Evolutionary conservation across 805 yeast species (phyloP), one percentile per base, ranked within the genome.

Genomic region (Lipomyces yamanashiensis): DNA sequence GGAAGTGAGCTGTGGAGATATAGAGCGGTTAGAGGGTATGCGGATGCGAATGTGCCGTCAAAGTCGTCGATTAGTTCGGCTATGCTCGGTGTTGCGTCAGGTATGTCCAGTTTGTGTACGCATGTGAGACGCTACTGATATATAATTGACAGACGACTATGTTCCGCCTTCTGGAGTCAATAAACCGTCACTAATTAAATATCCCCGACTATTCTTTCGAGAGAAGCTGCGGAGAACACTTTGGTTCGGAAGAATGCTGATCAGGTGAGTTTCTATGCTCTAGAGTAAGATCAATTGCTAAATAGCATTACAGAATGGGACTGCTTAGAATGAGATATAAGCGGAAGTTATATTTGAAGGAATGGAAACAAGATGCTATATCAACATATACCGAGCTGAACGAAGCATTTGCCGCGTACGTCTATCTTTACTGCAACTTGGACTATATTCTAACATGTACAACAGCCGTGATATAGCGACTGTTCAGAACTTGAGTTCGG

Each of bases 111-210:
- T 15, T 17, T 12, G 33, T 34, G 7, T 17, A 6, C 28, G 44
- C 33, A 7, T 10, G 9, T n/a, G 2, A 52, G 34, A 7, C 3
- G 34, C 21, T 7, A 28, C 34, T 37, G 19, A 52, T 37, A 39
- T 40, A 2, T 15, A 6, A 3, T 37, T 34, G 21, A n/a, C 23
- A 66, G 69, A 60, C 52, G 67, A 62, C 17, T 63, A 63, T 56
- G 44, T 66, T 47, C 69, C 67, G 4, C 69, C 69, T 13, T 55
- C 68, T 5, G 69, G 69, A 33, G 45, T 21, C 33, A 62, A 66
- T 45, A 21, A 40, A 17, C 69, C 69, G 9, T 12, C 54, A n/a
- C 7, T 51, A 10, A 6, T 54, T 10, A 17, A 54, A 33, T 19
- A 63, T 28, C 65, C 67, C 12, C 28, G 47, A 40, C 41, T 63